Percentiles rank a stretch among this genome's conserved stretches.
Conservation (phyloP, 176 grass and related monocot genomes). For the Chloris gayana region DNA sequence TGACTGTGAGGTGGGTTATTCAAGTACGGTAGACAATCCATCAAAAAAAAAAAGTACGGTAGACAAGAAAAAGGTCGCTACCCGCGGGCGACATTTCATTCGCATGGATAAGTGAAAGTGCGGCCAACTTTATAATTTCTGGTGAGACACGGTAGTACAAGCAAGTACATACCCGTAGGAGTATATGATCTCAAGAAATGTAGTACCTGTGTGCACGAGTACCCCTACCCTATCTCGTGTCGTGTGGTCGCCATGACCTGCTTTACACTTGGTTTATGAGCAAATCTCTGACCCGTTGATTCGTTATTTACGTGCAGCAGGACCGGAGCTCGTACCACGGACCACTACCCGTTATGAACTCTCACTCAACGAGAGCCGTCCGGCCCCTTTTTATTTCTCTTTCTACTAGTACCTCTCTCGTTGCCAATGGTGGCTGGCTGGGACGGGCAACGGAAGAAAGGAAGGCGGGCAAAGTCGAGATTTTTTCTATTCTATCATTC, state of each 20-base stretch:
- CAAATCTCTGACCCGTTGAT: constrained; percentile 26
- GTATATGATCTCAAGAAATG: background rate
- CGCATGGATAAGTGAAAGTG: background rate
- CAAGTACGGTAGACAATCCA: no score
- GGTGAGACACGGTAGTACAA: background rate
- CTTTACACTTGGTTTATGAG: background rate
- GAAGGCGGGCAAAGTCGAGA: no score
- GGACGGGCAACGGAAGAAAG: no score
- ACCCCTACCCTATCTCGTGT: background rate
- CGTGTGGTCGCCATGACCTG: background rate
- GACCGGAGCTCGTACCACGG: background rate
- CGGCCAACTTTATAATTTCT: background rate
- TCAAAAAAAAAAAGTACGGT: no score
- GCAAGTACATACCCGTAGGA: background rate
- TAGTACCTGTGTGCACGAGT: background rate
- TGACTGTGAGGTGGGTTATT: no score
- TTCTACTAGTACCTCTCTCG: no score
- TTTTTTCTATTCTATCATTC: no score
- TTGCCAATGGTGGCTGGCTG: no score
- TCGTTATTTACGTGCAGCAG: constrained; percentile 13
- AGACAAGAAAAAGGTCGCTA: no score
- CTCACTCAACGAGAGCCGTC: no score
- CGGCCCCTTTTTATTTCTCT: no score
- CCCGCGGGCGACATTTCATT: background rate
- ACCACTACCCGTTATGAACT: no score